Percentiles rank a stretch among this genome's conserved stretches.
phyloP scores from a whole-genome alignment of 1,284 basidiomycete species.

The Prillingera fragicola region DNA sequence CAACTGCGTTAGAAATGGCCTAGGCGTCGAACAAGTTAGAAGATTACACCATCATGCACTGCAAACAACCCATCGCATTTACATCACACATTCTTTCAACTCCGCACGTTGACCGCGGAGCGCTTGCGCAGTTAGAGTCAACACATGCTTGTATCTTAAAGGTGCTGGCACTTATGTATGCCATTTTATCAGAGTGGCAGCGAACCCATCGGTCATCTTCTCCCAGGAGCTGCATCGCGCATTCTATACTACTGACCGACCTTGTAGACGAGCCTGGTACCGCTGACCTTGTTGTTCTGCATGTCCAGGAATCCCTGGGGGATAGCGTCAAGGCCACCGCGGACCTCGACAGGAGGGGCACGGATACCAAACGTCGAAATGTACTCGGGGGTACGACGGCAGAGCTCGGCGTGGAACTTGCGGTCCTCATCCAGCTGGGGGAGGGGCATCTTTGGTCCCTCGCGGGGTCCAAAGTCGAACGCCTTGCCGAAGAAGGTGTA shows the following conservation, averaged over 20 bases:
- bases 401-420: constrained; percentile 24
- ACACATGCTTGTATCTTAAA: no score
- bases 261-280: constrained; percentile 14
- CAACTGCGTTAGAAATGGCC: no score
- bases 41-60: no score
- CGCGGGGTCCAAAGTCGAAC: constrained; percentile 30
- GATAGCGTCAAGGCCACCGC: constrained; percentile 30
- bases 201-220: no score
- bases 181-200: no score
- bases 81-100: no score
- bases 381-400: constrained; percentile 20
- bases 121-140: no score
- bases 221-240: no score
- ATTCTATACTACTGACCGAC: background rate
- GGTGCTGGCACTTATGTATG: no score
- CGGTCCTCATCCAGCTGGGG: constrained; percentile 23
- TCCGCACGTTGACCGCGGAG: no score
- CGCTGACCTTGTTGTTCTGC: constrained; percentile 19
- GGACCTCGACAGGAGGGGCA: constrained; percentile 27
- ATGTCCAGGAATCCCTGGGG: constrained; percentile 23
- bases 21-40: no score
- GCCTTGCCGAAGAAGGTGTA: constrained; percentile 36
- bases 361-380: constrained; percentile 25
- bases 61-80: no score
- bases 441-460: constrained; percentile 9